These are phyloP conservation scores for Glutinoglossum americanum DNA, from an alignment of 495 filamentous ascomycete genomes.

Conservation along the genomic window DNA sequence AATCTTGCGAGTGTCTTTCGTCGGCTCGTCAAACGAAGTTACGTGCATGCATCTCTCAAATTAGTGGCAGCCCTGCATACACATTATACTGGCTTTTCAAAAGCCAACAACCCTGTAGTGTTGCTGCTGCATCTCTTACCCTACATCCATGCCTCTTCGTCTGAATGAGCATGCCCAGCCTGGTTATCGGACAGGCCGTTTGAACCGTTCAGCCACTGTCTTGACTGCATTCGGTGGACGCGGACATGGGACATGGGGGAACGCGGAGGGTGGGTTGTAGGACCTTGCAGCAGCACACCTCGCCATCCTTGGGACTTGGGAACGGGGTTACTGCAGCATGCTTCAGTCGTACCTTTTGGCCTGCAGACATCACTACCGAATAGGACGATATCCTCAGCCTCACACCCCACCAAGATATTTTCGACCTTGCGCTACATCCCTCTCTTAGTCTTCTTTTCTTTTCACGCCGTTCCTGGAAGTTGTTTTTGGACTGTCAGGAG, in stretches of 20 bases:
- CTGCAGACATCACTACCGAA: background rate
- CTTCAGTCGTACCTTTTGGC: background rate
- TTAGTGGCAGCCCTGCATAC: background rate
- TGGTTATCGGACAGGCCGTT: background rate
- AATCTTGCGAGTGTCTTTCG: background rate
- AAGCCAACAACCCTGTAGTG: background rate
- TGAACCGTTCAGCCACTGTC: background rate
- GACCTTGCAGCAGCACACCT: background rate
- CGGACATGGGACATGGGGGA: background rate
- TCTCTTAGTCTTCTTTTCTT: background rate
- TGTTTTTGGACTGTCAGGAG: background rate
- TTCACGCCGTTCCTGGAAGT: background rate
- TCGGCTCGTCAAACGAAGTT: background rate
- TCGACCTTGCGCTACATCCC: background rate
- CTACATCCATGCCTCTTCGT: background rate
- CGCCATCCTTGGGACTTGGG: background rate
- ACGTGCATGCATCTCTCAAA: background rate
- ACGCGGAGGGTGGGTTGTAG: background rate
- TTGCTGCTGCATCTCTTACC: background rate
- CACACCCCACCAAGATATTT: slow-evolving; percentile 1
- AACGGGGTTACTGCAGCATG: background rate
- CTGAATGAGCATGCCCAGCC: background rate
- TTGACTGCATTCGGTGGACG: background rate
- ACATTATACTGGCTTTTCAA: background rate
- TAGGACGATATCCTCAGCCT: background rate